These are phyloP conservation scores for Penicillium dipodomyicola DNA, from an alignment of 495 filamentous ascomycete genomes.

Conservation along the genomic window DNA sequence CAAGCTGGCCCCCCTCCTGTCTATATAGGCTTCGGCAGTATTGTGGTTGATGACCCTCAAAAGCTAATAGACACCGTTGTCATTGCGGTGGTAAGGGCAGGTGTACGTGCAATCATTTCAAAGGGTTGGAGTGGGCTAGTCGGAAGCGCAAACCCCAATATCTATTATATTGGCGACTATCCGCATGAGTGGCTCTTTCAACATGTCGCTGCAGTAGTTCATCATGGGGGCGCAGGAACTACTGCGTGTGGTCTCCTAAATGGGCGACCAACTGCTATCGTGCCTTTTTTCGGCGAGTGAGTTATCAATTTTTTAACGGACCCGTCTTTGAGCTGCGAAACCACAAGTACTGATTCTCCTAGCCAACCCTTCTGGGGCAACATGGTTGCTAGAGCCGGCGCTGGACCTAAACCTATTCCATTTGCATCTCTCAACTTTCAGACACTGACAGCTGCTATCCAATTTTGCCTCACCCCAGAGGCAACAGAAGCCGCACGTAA, in stretches of 20 bases:
- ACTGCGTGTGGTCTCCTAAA: slow-evolving; percentile 54
- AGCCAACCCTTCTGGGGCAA: slow-evolving; percentile 4
- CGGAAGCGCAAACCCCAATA: slow-evolving; percentile 42
- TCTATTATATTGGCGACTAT: slow-evolving; percentile 59
- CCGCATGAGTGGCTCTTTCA: slow-evolving; percentile 66
- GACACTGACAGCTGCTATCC: neutral
- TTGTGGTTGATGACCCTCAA: slow-evolving; percentile 60
- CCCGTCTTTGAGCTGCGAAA: neutral
- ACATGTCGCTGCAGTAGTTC: slow-evolving; percentile 57
- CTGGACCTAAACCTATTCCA: neutral
- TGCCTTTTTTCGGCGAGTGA: slow-evolving; percentile 62
- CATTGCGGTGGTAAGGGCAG: slow-evolving; percentile 49
- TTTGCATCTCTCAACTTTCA: neutral
- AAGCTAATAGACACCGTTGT: slow-evolving; percentile 53
- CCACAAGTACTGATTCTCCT: neutral
- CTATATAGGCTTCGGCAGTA: slow-evolving; percentile 68
- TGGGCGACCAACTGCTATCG: slow-evolving; percentile 53
- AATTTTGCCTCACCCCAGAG: slow-evolving; percentile 40
- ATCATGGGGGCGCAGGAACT: slow-evolving; percentile 61
- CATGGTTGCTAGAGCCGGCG: neutral
- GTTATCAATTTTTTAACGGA: slow-evolving; percentile 3
- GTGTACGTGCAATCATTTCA: slow-evolving; percentile 58
- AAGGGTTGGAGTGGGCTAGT: slow-evolving; percentile 64
- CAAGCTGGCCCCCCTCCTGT: slow-evolving; percentile 53
- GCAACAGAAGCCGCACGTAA: slow-evolving; percentile 55